phyloP scores from a whole-genome alignment of 257 asterid species.

The Plantago elongata region DNA sequence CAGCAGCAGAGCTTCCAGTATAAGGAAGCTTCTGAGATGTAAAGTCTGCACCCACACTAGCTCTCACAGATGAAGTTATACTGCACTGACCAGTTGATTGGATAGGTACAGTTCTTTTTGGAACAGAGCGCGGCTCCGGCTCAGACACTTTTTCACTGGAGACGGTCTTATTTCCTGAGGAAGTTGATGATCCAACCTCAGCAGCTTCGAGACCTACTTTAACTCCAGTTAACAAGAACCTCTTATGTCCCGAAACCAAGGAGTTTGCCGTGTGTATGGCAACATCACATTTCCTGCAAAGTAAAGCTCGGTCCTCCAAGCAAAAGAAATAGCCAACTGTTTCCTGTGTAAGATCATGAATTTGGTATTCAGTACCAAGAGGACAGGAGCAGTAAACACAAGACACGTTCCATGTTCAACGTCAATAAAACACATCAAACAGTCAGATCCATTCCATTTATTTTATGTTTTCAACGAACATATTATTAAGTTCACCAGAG shows the following conservation, averaged over 20 bases:
- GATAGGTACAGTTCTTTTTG: slow-evolving; percentile 23
- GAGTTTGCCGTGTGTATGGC: slow-evolving; percentile 60
- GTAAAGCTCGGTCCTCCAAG: slow-evolving; percentile 89
- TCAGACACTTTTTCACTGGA: slow-evolving; percentile 35
- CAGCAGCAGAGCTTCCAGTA: slow-evolving; percentile 61
- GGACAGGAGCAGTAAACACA: background rate
- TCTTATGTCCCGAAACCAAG: slow-evolving; percentile 68
- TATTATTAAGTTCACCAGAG: no score
- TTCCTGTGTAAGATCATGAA: slow-evolving; percentile 48
- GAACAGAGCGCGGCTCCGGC: slow-evolving; percentile 28
- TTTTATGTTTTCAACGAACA: no score
- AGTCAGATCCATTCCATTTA: no score
- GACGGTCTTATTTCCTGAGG: slow-evolving; percentile 31
- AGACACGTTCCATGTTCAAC: background rate
- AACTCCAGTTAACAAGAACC: slow-evolving; percentile 89
- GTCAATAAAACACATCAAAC: background rate
- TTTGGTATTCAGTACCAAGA: background rate
- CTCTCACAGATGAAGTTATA: slow-evolving; percentile 34
- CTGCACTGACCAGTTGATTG: slow-evolving; percentile 34
- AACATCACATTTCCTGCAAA: slow-evolving; percentile 84
- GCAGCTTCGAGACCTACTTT: slow-evolving; percentile 70
- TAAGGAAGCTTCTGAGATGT: slow-evolving; percentile 31
- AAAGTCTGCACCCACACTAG: slow-evolving; percentile 24
- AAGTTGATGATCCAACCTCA: slow-evolving; percentile 42
- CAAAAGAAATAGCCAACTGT: slow-evolving; percentile 84